phyloP scores from a whole-genome alignment of 2,329 filamentous ascomycete species.

The Chaetothyriales sp. region DNA sequence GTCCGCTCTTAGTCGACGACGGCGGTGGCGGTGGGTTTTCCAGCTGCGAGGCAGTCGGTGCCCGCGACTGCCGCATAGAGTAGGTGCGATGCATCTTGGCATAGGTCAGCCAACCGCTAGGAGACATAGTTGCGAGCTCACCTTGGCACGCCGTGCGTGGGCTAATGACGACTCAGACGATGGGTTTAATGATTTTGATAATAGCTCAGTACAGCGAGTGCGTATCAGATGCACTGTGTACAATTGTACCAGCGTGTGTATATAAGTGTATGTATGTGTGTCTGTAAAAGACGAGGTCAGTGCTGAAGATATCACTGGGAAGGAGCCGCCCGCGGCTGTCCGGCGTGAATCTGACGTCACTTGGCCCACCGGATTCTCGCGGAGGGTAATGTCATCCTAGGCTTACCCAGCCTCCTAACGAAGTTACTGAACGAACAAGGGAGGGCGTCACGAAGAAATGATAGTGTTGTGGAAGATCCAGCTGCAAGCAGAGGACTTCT shows the following conservation, averaged over 20 bases:
- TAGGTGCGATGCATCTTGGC: conserved; percentile 87
- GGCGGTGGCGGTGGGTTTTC: conserved; percentile 88
- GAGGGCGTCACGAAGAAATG: neutral
- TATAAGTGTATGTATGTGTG: neutral
- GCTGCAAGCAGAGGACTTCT: neutral
- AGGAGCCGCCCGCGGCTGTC: neutral
- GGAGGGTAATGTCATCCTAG: neutral
- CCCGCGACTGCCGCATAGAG: conserved; percentile 94
- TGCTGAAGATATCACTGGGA: neutral
- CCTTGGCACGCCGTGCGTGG: neutral
- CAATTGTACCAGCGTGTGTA: neutral
- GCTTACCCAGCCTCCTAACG: neutral
- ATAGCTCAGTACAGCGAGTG: too few relatives aligned
- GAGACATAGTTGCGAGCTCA: neutral
- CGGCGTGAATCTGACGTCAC: neutral
- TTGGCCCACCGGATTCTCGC: neutral
- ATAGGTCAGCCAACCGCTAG: neutral
- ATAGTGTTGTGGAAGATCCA: neutral
- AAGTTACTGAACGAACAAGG: neutral
- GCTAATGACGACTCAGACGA: neutral
- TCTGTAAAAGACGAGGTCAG: neutral
- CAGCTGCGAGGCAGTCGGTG: conserved; percentile 80
- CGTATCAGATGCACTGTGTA: neutral
- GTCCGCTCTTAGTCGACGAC: conserved; percentile 79
- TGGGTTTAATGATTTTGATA: too few relatives aligned